These are phyloP conservation scores for Fusarium denticulatum DNA, from an alignment of 2,329 filamentous ascomycete genomes.

Conservation along the genomic window DNA sequence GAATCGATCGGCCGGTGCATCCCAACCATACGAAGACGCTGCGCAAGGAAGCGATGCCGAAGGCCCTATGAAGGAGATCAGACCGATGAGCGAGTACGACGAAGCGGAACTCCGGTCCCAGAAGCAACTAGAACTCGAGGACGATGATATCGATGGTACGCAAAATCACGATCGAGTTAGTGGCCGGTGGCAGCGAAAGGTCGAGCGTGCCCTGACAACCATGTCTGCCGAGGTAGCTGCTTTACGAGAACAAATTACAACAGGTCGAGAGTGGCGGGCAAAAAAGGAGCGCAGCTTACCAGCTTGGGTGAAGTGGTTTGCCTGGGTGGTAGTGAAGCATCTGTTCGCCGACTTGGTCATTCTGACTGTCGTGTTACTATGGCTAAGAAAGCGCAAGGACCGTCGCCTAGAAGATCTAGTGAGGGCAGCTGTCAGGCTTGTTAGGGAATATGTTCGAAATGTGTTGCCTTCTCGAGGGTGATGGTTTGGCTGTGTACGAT, in stretches of 20 bases:
- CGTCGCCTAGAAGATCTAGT: constrained; percentile 78
- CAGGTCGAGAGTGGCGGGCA: constrained; percentile 75
- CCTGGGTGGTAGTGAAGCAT: constrained; percentile 78
- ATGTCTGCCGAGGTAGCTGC: constrained; percentile 94
- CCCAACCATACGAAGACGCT: constrained; percentile 59
- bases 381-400: constrained; percentile 78
- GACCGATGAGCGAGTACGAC: constrained; percentile 86
- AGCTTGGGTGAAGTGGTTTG: constrained; percentile 75
- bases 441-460: constrained; percentile 67
- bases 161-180: constrained; percentile 45
- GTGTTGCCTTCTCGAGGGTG: constrained; percentile 66
- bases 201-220: constrained; percentile 87
- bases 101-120: constrained; percentile 69
- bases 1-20: constrained; percentile 45
- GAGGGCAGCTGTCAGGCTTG: constrained; percentile 67
- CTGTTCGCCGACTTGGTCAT: constrained; percentile 76
- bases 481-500: neutral
- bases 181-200: constrained; percentile 78
- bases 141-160: constrained; percentile 56
- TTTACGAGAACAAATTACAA: constrained; percentile 87
- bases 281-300: constrained; percentile 71
- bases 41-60: constrained; percentile 60
- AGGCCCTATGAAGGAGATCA: constrained; percentile 75
- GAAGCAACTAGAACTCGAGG: constrained; percentile 57
- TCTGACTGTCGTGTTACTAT: constrained; percentile 72